These are phyloP conservation scores for Panaeolus cyanescens DNA, from an alignment of 768 basidiomycete genomes.

Conservation along the genomic window DNA sequence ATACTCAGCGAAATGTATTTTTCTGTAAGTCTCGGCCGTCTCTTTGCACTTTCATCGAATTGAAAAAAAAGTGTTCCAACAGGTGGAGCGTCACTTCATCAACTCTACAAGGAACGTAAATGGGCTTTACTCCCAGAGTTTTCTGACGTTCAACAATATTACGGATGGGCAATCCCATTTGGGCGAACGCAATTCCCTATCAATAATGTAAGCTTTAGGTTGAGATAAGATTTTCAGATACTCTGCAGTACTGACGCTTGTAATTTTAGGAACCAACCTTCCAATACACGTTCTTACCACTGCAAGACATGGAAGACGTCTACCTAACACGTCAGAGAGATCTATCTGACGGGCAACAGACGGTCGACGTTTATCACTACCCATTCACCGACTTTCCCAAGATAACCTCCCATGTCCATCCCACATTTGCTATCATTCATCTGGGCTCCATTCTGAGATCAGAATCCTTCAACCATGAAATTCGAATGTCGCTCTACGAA, in stretches of 20 bases:
- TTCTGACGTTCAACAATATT: constrained; percentile 3
- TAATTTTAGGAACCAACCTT: constrained; percentile 3
- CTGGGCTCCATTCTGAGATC: background rate
- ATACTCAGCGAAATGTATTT: constrained; percentile 16
- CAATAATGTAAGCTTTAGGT: too few relatives aligned
- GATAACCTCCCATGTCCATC: background rate
- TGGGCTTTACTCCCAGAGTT: constrained; percentile 14
- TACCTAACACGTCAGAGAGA: background rate
- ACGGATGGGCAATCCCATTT: background rate
- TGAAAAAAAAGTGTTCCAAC: background rate
- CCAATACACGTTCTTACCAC: background rate
- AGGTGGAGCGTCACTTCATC: constrained; percentile 5
- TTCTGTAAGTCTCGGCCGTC: constrained; percentile 1
- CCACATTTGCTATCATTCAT: background rate
- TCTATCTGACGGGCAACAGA: background rate
- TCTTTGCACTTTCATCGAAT: background rate
- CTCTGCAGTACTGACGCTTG: background rate
- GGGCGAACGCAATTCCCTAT: background rate
- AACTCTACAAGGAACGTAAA: background rate
- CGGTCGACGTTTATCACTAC: background rate
- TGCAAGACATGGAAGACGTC: background rate
- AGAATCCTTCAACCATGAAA: constrained; percentile 3
- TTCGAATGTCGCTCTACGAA: background rate
- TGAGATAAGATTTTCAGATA: background rate
- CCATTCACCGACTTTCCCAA: background rate